Conservation (phyloP, 2,329 filamentous ascomycete species). For the Alternaria arbusti region DNA sequence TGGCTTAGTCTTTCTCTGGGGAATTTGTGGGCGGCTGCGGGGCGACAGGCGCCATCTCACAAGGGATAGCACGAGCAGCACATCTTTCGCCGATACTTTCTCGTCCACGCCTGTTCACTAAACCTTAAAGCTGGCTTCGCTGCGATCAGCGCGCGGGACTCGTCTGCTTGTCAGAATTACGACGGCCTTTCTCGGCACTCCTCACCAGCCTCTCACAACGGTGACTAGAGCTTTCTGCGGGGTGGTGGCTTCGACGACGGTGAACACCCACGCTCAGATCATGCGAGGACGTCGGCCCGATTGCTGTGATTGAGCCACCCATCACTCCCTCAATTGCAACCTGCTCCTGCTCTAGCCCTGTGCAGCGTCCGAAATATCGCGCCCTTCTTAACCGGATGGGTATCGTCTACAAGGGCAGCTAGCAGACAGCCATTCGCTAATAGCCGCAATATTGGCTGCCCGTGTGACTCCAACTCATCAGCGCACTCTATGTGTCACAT, state of each 20-base stretch:
- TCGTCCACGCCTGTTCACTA: constrained; percentile 35
- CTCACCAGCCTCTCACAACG: constrained; percentile 4
- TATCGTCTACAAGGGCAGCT: constrained; percentile 2
- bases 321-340: not conserved
- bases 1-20: constrained; percentile 30
- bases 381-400: not conserved
- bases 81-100: constrained; percentile 38
- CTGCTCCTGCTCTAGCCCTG: not conserved
- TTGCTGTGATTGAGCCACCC: not conserved
- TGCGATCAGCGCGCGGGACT: constrained; percentile 25
- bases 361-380: not conserved
- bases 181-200: constrained; percentile 14
- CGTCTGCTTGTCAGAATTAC: constrained; percentile 3
- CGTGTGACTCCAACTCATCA: constrained; percentile 18
- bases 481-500: constrained; percentile 33
- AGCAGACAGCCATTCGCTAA: constrained; percentile 20
- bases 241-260: constrained; percentile 14
- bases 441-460: constrained; percentile 15
- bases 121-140: constrained; percentile 13
- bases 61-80: constrained; percentile 18
- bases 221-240: constrained; percentile 4
- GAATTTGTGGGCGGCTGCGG: constrained; percentile 25
- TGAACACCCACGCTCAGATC: constrained; percentile 4
- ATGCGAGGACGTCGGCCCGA: constrained; percentile 2
- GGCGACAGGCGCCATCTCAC: constrained; percentile 25